These are phyloP conservation scores for Nothopassalora personata DNA, from an alignment of 2,329 filamentous ascomycete genomes.

Conservation along the genomic window DNA sequence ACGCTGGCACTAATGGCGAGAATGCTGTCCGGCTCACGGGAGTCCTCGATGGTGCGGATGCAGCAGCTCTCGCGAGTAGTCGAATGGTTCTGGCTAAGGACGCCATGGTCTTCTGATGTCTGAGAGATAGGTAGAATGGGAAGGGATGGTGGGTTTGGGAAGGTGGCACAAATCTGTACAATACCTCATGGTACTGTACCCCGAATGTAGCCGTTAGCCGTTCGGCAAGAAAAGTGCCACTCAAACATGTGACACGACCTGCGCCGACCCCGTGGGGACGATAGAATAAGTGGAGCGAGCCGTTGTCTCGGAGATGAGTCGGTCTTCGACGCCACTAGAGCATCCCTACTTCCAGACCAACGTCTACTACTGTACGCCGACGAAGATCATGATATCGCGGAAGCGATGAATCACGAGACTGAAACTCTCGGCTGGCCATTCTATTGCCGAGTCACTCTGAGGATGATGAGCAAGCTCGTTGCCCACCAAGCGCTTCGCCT, in stretches of 20 bases:
- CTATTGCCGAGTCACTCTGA: not conserved
- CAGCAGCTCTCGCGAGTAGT: slow-evolving; percentile 30
- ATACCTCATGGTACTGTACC: no score
- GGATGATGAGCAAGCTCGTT: not conserved
- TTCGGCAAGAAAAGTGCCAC: not conserved
- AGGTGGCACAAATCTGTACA: not conserved
- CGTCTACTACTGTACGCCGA: no score
- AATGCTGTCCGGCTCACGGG: slow-evolving; percentile 15
- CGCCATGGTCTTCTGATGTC: slow-evolving; percentile 21
- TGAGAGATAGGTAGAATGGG: not conserved
- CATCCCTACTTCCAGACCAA: no score
- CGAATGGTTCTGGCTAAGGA: slow-evolving; percentile 30
- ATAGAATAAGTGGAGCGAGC: not conserved
- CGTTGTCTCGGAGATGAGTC: not conserved
- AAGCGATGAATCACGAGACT: no score
- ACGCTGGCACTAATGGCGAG: slow-evolving; percentile 16
- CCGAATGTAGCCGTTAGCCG: slow-evolving; percentile 4
- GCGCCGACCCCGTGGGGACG: not conserved
- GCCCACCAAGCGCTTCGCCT: no score
- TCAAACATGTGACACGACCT: not conserved
- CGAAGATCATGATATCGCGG: no score
- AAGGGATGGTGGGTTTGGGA: not conserved
- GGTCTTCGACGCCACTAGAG: not conserved
- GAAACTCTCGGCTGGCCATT: not conserved
- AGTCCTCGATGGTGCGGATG: slow-evolving; percentile 18